phyloP scores from a whole-genome alignment of 257 asterid species.

The Voacanga thouarsii region DNA sequence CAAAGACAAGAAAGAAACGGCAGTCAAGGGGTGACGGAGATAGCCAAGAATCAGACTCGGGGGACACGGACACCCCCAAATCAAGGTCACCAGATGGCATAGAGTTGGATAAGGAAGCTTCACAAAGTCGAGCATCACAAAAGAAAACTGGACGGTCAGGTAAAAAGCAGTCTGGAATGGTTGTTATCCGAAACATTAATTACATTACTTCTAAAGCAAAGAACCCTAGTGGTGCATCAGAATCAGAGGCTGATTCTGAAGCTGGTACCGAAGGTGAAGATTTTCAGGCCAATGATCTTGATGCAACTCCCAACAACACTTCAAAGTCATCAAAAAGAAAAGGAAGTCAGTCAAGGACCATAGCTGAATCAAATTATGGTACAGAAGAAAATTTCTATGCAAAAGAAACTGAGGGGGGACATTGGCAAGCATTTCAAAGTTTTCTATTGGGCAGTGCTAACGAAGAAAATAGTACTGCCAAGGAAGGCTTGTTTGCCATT shows the following conservation, averaged over 20 bases:
- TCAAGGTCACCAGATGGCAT: conserved; percentile 30
- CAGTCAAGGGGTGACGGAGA: conserved; percentile 49
- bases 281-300: conserved; percentile 32
- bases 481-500: conserved; percentile 47
- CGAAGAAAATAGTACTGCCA: conserved; percentile 47
- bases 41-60: conserved; percentile 46
- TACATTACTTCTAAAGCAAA: conserved; percentile 35
- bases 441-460: conserved; percentile 63
- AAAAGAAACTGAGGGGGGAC: conserved; percentile 55
- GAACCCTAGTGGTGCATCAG: conserved; percentile 27
- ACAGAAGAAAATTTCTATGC: conserved; percentile 36
- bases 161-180: conserved; percentile 39
- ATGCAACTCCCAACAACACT: conserved; percentile 26
- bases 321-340: conserved; percentile 44
- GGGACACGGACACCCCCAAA: conserved; percentile 25
- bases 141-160: conserved; percentile 42
- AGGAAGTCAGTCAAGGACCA: conserved; percentile 40
- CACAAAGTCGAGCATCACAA: conserved; percentile 36
- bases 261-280: conserved; percentile 41
- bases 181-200: conserved; percentile 48
- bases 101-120: conserved; percentile 40
- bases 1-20: conserved; percentile 41
- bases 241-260: conserved; percentile 35
- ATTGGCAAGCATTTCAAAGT: conserved; percentile 92
- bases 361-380: conserved; percentile 31